Percentiles rank a stretch among this genome's conserved stretches.
phyloP scores from a whole-genome alignment of 768 basidiomycete species.

The Guyanaporus albipodus region DNA sequence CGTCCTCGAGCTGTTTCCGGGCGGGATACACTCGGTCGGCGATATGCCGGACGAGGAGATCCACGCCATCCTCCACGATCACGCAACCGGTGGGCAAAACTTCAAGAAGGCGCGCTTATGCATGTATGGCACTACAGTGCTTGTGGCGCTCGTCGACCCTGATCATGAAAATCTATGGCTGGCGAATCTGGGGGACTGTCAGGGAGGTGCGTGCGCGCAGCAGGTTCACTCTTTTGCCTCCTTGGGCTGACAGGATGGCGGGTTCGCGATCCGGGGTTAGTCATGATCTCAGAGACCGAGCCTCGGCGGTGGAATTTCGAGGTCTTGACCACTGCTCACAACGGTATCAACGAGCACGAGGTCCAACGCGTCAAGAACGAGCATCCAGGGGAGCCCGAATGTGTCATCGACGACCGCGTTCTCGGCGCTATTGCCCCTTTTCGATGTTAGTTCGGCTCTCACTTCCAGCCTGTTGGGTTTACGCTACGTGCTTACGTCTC shows the following conservation, averaged over 20 bases:
- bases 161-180: constrained; percentile 68
- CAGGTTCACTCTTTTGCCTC: not conserved
- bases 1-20: constrained; percentile 56
- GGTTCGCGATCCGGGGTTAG: constrained; percentile 30
- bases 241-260: too few species aligned
- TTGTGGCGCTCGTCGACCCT: constrained; percentile 71
- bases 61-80: constrained; percentile 60
- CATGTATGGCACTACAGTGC: constrained; percentile 77
- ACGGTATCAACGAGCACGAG: constrained; percentile 65
- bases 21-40: constrained; percentile 47
- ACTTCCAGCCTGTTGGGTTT: constrained; percentile 4
- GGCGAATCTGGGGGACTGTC: constrained; percentile 78
- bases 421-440: constrained; percentile 77
- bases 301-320: constrained; percentile 56
- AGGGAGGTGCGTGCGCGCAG: constrained; percentile 56
- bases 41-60: constrained; percentile 55
- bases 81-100: constrained; percentile 51
- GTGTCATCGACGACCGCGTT: constrained; percentile 60
- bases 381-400: constrained; percentile 70
- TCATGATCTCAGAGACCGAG: constrained; percentile 47
- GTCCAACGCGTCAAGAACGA: constrained; percentile 57
- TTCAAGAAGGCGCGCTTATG: constrained; percentile 64
- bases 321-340: constrained; percentile 61
- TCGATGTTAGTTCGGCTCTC: constrained; percentile 51
- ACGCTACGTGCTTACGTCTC: constrained; percentile 7